Base-by-base conservation (phyloP, 345 rosid genomes). In the Turnera subulata region DNA sequence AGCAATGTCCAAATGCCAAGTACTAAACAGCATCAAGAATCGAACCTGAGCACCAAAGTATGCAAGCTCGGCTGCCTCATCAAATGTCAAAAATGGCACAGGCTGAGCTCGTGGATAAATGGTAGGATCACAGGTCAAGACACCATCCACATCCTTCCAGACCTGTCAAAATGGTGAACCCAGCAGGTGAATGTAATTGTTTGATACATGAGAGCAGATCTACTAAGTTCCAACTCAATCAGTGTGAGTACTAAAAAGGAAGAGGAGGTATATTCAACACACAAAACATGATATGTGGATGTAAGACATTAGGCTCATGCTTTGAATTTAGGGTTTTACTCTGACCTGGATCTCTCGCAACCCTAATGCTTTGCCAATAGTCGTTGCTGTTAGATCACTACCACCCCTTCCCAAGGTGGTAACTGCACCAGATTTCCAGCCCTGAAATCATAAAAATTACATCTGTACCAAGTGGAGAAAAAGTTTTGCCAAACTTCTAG, bases 361-460 rank as follows among this genome's bases (percentile, higher is more conserved):
- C 20, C 48, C 2, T 45, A 45, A 17, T 45, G 21, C 48, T 45
- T 45, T 45, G 11, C 48, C 48, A 45, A 45, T 45, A 17, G 48
- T 45, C 1, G 48, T 45, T 45, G 48, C 48, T 45, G 48, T 45
- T 17, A 45, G n/a, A 45, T 45, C 48, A 45, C 21, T 17, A 20
- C 48, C 48, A 6, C 48, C 48, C 2, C 48, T 45, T 16, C 48
- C 48, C 48, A 45, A 45, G 48, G 48, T 45, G n/a, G 48, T 45
- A 45, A 45, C 21, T 17, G 48, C 48, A 45, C 48, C 19, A 45
- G 48, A 16, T 45, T 45, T 45, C 48, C 48, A 45, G 2, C 48
- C 48, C 21, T 45, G 90, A 73, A 29, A 62, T 40, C 46, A 22
- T 13, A 13, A 11, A 9, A 42, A 42, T 16, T 11, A 42, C 7